Conservation (phyloP, 306 rosid genomes). For the Cicer bijugum region DNA sequence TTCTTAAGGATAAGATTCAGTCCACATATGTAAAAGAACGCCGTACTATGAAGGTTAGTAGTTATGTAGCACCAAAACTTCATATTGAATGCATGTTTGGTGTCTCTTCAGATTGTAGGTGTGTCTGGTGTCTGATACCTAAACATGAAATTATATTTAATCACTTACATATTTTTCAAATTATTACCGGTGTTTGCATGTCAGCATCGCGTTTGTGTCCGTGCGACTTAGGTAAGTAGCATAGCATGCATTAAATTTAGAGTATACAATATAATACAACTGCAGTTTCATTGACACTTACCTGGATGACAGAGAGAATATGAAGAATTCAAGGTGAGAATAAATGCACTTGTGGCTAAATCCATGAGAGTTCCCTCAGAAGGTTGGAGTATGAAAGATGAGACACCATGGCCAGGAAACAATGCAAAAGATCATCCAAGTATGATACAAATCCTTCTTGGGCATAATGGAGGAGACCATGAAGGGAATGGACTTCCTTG, state of each 20-base stretch:
- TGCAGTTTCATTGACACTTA: constrained; percentile 9
- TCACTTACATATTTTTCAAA: too few species aligned
- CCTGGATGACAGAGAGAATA: constrained; percentile 82
- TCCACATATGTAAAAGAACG: constrained; percentile 92
- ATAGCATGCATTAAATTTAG: not conserved
- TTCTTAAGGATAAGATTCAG: constrained; percentile 89
- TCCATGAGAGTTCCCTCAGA: constrained; percentile 75
- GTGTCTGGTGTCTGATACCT: too few species aligned
- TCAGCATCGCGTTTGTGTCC: too few species aligned
- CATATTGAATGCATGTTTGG: too few species aligned
- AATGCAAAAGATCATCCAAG: constrained; percentile 91
- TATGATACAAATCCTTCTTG: constrained; percentile 95
- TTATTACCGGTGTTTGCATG: too few species aligned
- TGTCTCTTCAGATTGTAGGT: too few species aligned
- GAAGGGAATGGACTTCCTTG: constrained; percentile 87
- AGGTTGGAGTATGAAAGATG: constrained; percentile 99
- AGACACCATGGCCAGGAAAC: constrained; percentile 99
- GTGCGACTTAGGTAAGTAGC: constrained; percentile 53
- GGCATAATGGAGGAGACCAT: constrained; percentile 77
- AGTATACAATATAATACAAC: not conserved
- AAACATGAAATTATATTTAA: too few species aligned
- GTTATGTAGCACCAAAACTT: too few species aligned
- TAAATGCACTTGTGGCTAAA: constrained; percentile 92
- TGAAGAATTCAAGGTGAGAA: constrained; percentile 94
- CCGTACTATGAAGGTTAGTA: constrained; percentile 88